Evolutionary conservation across 202 grass and related monocot species (phyloP).

Genomic region (Carex sylvatica): DNA sequence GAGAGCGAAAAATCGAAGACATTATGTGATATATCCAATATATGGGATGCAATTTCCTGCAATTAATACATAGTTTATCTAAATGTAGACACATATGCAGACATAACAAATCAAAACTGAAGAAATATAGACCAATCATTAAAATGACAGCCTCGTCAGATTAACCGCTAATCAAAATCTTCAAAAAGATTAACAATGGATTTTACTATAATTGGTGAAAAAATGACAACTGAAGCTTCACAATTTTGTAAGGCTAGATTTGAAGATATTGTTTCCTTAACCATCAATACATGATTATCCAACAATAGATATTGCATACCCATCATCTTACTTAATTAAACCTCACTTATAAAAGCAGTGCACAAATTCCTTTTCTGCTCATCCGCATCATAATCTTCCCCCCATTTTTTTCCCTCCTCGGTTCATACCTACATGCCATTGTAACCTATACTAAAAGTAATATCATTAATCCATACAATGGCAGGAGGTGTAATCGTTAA

Average conservation of each 20-base stretch:
- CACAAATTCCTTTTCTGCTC: background rate
- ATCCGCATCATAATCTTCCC: conserved; percentile 8
- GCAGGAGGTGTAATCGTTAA: conserved; percentile 52
- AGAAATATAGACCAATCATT: background rate
- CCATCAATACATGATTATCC: conserved; percentile 14
- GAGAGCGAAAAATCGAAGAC: background rate
- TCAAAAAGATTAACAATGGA: conserved; percentile 12
- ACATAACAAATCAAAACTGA: background rate
- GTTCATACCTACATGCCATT: conserved; percentile 24
- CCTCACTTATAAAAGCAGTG: conserved; percentile 6
- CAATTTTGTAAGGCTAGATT: conserved; percentile 6
- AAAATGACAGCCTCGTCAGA: background rate
- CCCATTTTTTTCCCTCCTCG: background rate
- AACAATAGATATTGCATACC: conserved; percentile 7
- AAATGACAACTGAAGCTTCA: conserved; percentile 4
- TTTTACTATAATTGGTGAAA: conserved; percentile 2
- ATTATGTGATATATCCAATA: background rate
- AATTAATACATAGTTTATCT: background rate
- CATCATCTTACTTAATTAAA: background rate
- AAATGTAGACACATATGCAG: background rate
- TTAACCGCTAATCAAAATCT: background rate
- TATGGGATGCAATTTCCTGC: background rate
- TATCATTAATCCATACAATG: conserved; percentile 33
- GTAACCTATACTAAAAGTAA: background rate
- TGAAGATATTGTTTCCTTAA: background rate